Evolutionary conservation across 495 filamentous ascomycete species (phyloP).

Genomic region (Neurospora sp.): DNA sequence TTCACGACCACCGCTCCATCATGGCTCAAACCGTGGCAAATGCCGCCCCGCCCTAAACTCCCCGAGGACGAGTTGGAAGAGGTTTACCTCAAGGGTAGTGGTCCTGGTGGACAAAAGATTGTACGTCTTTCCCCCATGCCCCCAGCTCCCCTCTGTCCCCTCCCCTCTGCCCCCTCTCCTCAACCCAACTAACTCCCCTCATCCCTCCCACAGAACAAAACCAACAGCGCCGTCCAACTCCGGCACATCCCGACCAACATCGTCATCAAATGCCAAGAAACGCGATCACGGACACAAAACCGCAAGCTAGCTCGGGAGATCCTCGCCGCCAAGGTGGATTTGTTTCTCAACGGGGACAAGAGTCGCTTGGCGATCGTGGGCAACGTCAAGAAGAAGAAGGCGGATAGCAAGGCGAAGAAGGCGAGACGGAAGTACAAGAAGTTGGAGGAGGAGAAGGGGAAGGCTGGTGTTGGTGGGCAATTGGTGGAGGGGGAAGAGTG

Average conservation of each 20-base stretch:
- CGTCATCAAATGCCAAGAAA: conserved; percentile 86
- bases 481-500: neutral
- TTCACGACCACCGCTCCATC: neutral
- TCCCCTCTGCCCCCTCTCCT: neutral
- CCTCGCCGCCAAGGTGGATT: conserved; percentile 69
- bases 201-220: conserved; percentile 69
- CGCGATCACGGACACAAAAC: conserved; percentile 79
- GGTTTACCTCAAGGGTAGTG: conserved; percentile 81
- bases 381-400: conserved; percentile 35
- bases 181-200: neutral
- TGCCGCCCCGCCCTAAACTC: conserved; percentile 64
- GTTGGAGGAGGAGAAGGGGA: conserved; percentile 31
- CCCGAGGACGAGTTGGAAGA: conserved; percentile 71
- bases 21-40: conserved; percentile 17
- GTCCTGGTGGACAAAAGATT: conserved; percentile 95
- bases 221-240: conserved; percentile 86
- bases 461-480: neutral
- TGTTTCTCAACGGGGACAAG: conserved; percentile 40
- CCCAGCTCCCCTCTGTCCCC: conserved; percentile 1
- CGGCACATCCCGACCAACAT: conserved; percentile 81
- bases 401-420: conserved; percentile 40
- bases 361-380: conserved; percentile 33
- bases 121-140: conserved; percentile 21
- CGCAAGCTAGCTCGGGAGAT: conserved; percentile 73
- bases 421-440: conserved; percentile 38